Base-by-base conservation (phyloP, 805 yeast genomes). In the Ogataea polymorpha region DNA sequence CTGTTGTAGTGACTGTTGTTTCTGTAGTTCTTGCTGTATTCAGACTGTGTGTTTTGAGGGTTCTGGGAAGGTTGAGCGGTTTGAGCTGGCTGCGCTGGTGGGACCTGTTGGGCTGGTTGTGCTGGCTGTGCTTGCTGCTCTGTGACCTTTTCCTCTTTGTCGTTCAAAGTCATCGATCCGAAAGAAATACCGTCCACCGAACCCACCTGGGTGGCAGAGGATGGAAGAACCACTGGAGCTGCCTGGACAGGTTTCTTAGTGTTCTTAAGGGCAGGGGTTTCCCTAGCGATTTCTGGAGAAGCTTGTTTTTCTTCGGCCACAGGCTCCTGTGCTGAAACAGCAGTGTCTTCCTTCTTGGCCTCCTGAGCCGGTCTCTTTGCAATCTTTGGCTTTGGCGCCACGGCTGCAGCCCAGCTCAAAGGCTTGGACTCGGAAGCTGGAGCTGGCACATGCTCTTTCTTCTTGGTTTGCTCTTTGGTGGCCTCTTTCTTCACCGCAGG, bases 121-220 rank as follows among this genome's bases (percentile, higher is more conserved):
- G 36, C 58, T 18, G 31, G 53, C 28, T 34, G 54, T 31, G 27
- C 47, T 33, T 24, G 49, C 21, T 48, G 48, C 11, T 44, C 45
- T 14, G 47, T 49, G 20, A 55, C 51, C 31, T 62, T 55, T 42
- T 67, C 69, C 35, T 67, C 69, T 34, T 71, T 74, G 31, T 74
- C 75, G 39, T 68, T 64, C 49, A 77, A 59, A 4, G 74, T 58
- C 63, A 75, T 67, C 3, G 79, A 75, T 33, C 80, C 80, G 45
- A 75, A 75, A 6, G 79, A 72, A 37, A 75, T 77, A 43, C 79
- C 78, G 24, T 72, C 75, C 38, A 71, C 66, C 23, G 62, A 45
- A 49, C 66, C 62, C 44, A 71, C 56, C 61, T 74, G 63, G 56
- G 71, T 57, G 57, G 77, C 61, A 51, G 63, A 48, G 46, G 67